A percentile compares a stretch with the other conserved stretches of the same genome.
Conservation (phyloP, 345 rosid genomes). For the Dovyalis caffra region DNA sequence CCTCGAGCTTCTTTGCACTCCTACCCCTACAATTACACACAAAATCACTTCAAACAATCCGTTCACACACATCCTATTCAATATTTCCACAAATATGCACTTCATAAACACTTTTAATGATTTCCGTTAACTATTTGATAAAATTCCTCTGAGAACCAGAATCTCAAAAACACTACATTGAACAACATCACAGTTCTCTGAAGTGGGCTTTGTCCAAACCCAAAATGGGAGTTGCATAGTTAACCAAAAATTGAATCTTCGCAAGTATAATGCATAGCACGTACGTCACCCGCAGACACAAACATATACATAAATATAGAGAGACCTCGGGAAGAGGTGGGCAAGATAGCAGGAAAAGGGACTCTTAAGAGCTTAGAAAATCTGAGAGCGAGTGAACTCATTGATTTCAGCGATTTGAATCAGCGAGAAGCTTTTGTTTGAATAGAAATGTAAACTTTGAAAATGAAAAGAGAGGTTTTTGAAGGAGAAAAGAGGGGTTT, state of each 20-base stretch:
- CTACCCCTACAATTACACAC: slow-evolving; percentile 23
- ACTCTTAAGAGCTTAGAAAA: slow-evolving; percentile 28
- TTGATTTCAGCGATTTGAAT: not conserved
- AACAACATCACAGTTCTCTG: not conserved
- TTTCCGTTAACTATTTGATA: slow-evolving; percentile 4
- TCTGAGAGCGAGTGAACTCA: slow-evolving; percentile 38
- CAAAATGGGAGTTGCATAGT: not conserved
- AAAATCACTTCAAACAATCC: slow-evolving; percentile 1
- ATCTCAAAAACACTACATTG: no score
- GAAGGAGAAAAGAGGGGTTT: slow-evolving; percentile 31
- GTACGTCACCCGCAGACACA: not conserved
- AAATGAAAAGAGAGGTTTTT: not conserved
- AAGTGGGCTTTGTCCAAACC: not conserved
- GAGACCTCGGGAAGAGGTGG: slow-evolving; percentile 32
- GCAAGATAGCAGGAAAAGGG: slow-evolving; percentile 13
- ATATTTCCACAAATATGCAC: not conserved
- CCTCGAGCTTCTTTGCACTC: slow-evolving; percentile 35
- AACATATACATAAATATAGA: not conserved
- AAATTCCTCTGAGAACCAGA: slow-evolving; percentile 13
- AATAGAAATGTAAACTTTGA: no score
- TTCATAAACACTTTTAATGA: not conserved
- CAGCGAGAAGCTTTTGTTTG: not conserved
- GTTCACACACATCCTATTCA: not conserved
- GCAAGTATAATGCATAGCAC: not conserved
- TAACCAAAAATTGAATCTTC: not conserved